Evolutionary conservation across 1,139 yeast genomes (phyloP).

Genomic region (Candida mesenterica): DNA sequence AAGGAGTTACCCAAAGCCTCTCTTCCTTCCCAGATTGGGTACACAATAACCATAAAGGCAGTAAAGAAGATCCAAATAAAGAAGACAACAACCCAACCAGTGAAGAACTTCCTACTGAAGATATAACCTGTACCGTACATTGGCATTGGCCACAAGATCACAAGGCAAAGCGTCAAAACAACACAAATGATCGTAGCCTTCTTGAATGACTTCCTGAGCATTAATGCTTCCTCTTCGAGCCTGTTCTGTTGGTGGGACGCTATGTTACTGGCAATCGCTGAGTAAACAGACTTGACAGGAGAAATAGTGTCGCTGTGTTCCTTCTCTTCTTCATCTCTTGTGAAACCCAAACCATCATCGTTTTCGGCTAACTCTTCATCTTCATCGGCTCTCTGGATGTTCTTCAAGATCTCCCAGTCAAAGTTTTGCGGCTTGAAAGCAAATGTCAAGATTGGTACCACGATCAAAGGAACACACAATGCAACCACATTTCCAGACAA

Average conservation of each 20-base stretch:
- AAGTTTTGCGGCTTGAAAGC: constrained; percentile 68
- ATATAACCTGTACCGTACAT: constrained; percentile 76
- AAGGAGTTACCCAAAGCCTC: constrained; percentile 57
- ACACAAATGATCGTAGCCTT: constrained; percentile 56
- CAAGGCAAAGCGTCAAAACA: constrained; percentile 55
- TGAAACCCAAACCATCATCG: constrained; percentile 13
- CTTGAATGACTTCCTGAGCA: constrained; percentile 51
- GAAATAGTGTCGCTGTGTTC: constrained; percentile 35
- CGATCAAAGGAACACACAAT: constrained; percentile 66
- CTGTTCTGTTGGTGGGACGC: constrained; percentile 35
- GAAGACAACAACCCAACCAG: constrained; percentile 80
- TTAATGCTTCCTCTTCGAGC: constrained; percentile 42
- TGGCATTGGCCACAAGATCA: constrained; percentile 85
- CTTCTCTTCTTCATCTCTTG: constrained; percentile 19
- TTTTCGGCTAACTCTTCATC: constrained; percentile 53
- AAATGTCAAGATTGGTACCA: constrained; percentile 65
- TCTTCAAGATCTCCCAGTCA: constrained; percentile 63
- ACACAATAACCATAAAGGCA: constrained; percentile 54
- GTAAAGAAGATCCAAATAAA: constrained; percentile 69
- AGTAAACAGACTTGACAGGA: constrained; percentile 37
- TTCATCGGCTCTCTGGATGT: constrained; percentile 64
- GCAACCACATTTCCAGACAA: constrained; percentile 85
- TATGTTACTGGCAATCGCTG: constrained; percentile 44
- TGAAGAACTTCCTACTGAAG: constrained; percentile 69
- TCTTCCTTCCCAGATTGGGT: constrained; percentile 69